phyloP scores from a whole-genome alignment of 2,329 filamentous ascomycete genomes.

The Daldinia eschscholtzii region DNA sequence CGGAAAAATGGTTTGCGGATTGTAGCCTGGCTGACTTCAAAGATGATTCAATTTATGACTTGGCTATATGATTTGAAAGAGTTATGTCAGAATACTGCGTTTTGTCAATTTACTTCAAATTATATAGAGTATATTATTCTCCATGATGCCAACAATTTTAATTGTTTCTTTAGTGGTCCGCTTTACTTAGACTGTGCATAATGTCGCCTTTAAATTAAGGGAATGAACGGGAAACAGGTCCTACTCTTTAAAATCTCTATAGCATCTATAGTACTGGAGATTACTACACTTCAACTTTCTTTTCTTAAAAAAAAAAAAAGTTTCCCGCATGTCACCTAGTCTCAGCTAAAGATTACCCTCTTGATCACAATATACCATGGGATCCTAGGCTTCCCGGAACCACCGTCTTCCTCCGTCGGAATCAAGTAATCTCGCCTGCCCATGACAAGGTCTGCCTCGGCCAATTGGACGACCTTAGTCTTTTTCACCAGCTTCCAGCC shows the following conservation, averaged over 20 bases:
- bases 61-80: too few species aligned
- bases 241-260: background rate
- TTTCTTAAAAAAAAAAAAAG: too few species aligned
- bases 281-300: too few species aligned
- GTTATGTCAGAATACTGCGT: too few species aligned
- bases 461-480: constrained; percentile 14
- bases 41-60: background rate
- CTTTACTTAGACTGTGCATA: too few species aligned
- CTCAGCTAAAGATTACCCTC: background rate
- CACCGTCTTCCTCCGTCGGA: background rate
- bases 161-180: too few species aligned
- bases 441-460: background rate
- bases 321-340: background rate
- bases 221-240: background rate
- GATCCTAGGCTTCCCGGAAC: background rate
- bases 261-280: too few species aligned
- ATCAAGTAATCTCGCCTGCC: background rate
- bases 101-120: too few species aligned
- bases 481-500: constrained; percentile 49
- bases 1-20: background rate
- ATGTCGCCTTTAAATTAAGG: too few species aligned
- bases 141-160: too few species aligned
- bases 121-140: too few species aligned
- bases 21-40: background rate
- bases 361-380: background rate